Evolutionary conservation across 306 rosid genomes (phyloP), one percentile per base, ranked within the genome.

Genomic region (Hippophae tibetana): DNA sequence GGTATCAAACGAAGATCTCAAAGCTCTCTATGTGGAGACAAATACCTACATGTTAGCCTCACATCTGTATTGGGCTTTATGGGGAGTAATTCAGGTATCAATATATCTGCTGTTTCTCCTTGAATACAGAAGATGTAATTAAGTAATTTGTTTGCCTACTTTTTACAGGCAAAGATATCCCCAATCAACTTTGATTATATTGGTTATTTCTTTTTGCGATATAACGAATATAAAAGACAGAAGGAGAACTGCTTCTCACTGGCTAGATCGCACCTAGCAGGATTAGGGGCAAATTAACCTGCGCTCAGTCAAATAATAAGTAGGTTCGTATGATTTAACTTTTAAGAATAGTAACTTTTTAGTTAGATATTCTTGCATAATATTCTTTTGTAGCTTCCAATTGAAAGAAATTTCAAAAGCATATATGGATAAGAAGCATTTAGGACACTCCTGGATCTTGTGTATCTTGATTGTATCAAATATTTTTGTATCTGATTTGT

Each of bases 51-150:
- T 72, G 69, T 60, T 88, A 66, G 95, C 90, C 25, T 58, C 99
- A 0, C 94, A 93, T 82, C 31, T 93, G 71, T 73, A 67, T 70
- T 93, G 99, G 99, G 93, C 95, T 51, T 72, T 92, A 69, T 92
- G 99, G 99, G 99, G 79, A 49, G n/a, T 86, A 53, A 86, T 93
- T 63, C 99, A 93, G 99, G 99, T 93, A 74, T 42, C 10, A 47
- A 47, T n/a, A 52, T 79, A 69, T 44, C 57, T 38, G 38, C 41
- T 69, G 53, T 60, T 64, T 5, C 42, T 52, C 53, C 62, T 60
- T 31, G n/a, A 7, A 41, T 9, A 42, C 57, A 48, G 6, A 54
- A 38, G 40, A 47, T 63, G 42, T 60, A 62, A 26, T 14, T 11
- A 51, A 12, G 44, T 40, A 13, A 51, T 42, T 56, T 27, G 44